These are phyloP conservation scores for Coniella vitis DNA, from an alignment of 2,329 filamentous ascomycete species.

Conservation along the genomic window DNA sequence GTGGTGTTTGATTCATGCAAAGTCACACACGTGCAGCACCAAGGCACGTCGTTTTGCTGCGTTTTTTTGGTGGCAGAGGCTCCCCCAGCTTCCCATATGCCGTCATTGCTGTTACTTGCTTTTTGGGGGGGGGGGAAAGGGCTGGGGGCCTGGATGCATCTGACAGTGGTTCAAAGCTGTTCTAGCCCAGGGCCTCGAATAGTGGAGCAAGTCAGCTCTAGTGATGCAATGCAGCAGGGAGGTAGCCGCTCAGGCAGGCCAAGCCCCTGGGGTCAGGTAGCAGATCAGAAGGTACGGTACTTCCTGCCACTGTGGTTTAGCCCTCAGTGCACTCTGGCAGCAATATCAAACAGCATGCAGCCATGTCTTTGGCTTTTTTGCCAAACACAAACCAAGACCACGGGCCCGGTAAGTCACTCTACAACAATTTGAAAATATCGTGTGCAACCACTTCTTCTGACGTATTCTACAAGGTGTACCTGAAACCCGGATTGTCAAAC, in stretches of 20 bases:
- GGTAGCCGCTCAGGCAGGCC: neutral
- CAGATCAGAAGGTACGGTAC: too few relatives aligned
- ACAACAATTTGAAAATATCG: too few relatives aligned
- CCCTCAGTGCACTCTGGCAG: too few relatives aligned
- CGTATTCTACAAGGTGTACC: constrained; percentile 18
- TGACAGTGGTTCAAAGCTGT: constrained; percentile 1
- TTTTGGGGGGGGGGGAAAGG: neutral
- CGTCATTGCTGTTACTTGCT: constrained; percentile 7
- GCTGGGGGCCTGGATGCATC: constrained; percentile 7
- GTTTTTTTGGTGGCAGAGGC: neutral
- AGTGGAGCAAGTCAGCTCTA: neutral
- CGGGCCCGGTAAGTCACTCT: too few relatives aligned
- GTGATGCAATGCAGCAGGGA: neutral
- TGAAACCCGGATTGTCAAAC: constrained; percentile 26
- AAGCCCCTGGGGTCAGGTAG: neutral
- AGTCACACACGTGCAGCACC: neutral
- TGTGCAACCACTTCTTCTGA: too few relatives aligned
- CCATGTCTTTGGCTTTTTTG: too few relatives aligned
- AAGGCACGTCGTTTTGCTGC: neutral
- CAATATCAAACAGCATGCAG: too few relatives aligned
- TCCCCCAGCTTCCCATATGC: too few relatives aligned
- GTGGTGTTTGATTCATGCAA: neutral
- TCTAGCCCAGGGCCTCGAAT: constrained; percentile 5
- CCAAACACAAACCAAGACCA: too few relatives aligned
- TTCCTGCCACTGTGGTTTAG: too few relatives aligned